These are phyloP conservation scores for Penicillium sp. DNA, from an alignment of 2,329 filamentous ascomycete species.

Conservation along the genomic window DNA sequence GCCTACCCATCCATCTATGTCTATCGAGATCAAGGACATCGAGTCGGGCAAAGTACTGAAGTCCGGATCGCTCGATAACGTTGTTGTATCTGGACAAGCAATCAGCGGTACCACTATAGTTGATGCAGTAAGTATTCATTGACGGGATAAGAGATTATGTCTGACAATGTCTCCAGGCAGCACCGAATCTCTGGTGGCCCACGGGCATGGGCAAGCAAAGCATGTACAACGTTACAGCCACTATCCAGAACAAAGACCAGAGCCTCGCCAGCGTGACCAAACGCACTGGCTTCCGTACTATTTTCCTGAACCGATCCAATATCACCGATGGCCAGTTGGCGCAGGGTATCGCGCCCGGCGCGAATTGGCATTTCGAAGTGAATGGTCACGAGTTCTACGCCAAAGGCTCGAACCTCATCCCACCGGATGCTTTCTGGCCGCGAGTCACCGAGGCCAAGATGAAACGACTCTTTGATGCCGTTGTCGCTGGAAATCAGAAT, in stretches of 20 bases:
- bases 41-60: slow-evolving; percentile 42
- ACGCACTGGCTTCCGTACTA: slow-evolving; percentile 61
- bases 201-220: slow-evolving; percentile 56
- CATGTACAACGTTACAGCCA: slow-evolving; percentile 57
- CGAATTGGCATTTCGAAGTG: slow-evolving; percentile 65
- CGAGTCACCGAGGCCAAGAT: slow-evolving; percentile 57
- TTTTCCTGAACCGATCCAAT: slow-evolving; percentile 57
- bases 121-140: slow-evolving; percentile 23
- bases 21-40: slow-evolving; percentile 49
- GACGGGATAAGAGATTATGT: too few species aligned
- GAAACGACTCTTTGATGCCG: slow-evolving; percentile 54
- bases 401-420: slow-evolving; percentile 64
- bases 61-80: slow-evolving; percentile 40
- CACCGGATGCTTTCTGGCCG: slow-evolving; percentile 63
- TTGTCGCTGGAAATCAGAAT: slow-evolving; percentile 61
- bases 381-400: slow-evolving; percentile 65
- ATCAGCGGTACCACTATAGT: slow-evolving; percentile 54
- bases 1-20: slow-evolving; percentile 46
- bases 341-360: slow-evolving; percentile 56
- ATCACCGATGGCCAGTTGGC: slow-evolving; percentile 56
- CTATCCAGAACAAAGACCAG: slow-evolving; percentile 41
- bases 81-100: slow-evolving; percentile 44
- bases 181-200: slow-evolving; percentile 60
- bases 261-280: slow-evolving; percentile 51
- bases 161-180: too few species aligned